A percentile compares a stretch with the other conserved stretches of the same genome.
phyloP scores from a whole-genome alignment of 495 filamentous ascomycete genomes.

The Penicillium manginii region DNA sequence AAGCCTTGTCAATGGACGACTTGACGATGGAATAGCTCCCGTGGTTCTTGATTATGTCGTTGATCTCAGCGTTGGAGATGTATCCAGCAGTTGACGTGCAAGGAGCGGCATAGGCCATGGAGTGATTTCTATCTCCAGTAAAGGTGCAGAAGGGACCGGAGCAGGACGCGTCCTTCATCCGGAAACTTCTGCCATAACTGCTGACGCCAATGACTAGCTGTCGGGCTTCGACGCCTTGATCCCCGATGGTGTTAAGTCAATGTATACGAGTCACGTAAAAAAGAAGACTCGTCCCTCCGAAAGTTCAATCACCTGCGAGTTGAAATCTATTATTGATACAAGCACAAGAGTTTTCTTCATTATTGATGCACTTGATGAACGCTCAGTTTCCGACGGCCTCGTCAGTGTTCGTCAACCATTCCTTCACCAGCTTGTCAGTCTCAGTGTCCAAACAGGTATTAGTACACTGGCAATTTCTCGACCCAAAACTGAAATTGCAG shows the following conservation, averaged over 20 bases:
- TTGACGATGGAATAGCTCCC: not conserved
- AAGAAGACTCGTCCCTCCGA: not conserved
- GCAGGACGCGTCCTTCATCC: not conserved
- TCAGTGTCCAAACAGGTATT: not conserved
- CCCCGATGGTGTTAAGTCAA: not conserved
- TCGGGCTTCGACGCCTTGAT: conserved; percentile 1
- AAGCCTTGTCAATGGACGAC: conserved; percentile 1
- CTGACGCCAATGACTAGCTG: conserved; percentile 1
- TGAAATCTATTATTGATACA: not conserved
- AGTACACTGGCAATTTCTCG: conserved; percentile 6
- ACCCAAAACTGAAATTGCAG: conserved; percentile 1
- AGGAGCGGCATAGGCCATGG: conserved; percentile 1
- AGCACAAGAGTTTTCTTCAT: conserved; percentile 22
- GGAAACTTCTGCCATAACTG: not conserved
- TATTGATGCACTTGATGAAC: conserved; percentile 32
- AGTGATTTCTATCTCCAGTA: conserved; percentile 1
- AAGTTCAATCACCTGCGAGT: conserved; percentile 2
- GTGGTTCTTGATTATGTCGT: conserved; percentile 1
- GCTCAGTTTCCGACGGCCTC: conserved; percentile 13
- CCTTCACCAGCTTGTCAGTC: conserved; percentile 1
- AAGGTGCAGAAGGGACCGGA: conserved; percentile 1
- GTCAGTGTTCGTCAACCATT: not conserved
- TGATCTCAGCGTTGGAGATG: conserved; percentile 1
- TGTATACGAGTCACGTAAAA: conserved; percentile 1
- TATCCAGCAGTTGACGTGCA: not conserved